Evolutionary conservation across 1,284 basidiomycete genomes (phyloP).

Genomic region (Inonotus obliquus): DNA sequence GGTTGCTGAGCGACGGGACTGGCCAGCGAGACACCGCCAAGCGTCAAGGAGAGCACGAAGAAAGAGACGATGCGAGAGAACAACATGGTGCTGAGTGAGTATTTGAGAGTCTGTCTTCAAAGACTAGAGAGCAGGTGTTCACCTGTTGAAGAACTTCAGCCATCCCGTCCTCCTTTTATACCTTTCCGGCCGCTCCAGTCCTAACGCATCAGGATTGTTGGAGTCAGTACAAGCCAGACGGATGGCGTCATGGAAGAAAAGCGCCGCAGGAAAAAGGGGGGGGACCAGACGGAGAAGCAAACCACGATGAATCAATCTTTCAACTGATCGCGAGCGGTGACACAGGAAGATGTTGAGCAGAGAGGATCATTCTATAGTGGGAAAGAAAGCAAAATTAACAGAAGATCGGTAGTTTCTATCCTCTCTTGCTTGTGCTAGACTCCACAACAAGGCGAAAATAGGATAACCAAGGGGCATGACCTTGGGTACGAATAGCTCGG

Average conservation of each 20-base stretch:
- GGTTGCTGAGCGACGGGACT: not conserved
- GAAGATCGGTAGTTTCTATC: not conserved
- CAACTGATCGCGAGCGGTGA: not conserved
- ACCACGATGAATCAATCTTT: not conserved
- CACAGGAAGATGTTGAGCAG: not conserved
- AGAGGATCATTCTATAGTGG: not conserved
- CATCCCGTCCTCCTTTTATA: not conserved
- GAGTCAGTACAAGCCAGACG: too few species aligned
- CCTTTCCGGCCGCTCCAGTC: not conserved
- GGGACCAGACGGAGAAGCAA: not conserved
- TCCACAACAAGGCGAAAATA: not conserved
- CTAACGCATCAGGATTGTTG: not conserved
- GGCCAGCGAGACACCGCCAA: not conserved
- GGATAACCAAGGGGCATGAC: not conserved
- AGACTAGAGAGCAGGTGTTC: not conserved
- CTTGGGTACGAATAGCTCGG: not conserved
- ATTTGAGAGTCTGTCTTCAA: not conserved
- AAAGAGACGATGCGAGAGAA: constrained; percentile 13
- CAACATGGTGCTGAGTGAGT: not conserved
- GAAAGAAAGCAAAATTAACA: not conserved
- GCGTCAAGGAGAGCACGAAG: not conserved
- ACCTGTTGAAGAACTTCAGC: not conserved
- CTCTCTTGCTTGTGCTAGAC: not conserved
- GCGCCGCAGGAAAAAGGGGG: not conserved
- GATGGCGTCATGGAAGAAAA: constrained; percentile 1